Percentiles rank a stretch among this genome's conserved stretches.
Evolutionary conservation across 2,329 filamentous ascomycete genomes (phyloP).

Genomic region (Hawksworthiomyces lignivorus): DNA sequence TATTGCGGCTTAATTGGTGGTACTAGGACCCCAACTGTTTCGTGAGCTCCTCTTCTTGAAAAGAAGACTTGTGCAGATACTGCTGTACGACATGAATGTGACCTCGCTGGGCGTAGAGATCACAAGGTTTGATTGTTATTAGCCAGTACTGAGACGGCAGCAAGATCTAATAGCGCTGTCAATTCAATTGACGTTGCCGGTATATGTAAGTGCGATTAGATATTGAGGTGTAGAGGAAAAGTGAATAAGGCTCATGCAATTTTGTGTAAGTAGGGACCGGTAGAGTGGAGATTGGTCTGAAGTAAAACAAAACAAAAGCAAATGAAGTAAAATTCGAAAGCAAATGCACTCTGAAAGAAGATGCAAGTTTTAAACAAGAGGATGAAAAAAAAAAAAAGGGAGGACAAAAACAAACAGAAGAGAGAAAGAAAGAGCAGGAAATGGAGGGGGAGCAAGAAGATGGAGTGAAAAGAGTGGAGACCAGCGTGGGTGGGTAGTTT

Average conservation of each 20-base stretch:
- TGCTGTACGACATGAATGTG: constrained; percentile 12
- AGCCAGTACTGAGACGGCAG: no score
- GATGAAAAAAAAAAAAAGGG: neutral
- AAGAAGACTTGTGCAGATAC: no score
- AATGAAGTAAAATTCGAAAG: neutral
- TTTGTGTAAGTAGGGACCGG: no score
- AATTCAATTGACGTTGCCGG: no score
- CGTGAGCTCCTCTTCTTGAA: constrained; percentile 10
- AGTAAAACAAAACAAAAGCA: neutral
- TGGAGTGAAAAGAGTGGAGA: constrained; percentile 8
- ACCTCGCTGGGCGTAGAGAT: constrained; percentile 1
- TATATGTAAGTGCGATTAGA: no score
- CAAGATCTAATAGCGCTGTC: no score
- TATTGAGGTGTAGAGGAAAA: no score
- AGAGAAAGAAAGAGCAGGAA: neutral
- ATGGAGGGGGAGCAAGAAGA: neutral
- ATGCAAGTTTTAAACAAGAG: no score
- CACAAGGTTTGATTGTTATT: neutral
- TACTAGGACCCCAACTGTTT: constrained; percentile 4
- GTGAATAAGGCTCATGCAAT: no score
- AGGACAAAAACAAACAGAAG: neutral
- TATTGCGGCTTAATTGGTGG: no score
- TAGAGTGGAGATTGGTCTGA: constrained; percentile 15
- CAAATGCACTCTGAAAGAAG: neutral
- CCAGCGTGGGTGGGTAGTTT: constrained; percentile 5